These are phyloP conservation scores for Lithospermum erythrorhizon DNA, from an alignment of 257 asterid genomes.

Conservation along the genomic window DNA sequence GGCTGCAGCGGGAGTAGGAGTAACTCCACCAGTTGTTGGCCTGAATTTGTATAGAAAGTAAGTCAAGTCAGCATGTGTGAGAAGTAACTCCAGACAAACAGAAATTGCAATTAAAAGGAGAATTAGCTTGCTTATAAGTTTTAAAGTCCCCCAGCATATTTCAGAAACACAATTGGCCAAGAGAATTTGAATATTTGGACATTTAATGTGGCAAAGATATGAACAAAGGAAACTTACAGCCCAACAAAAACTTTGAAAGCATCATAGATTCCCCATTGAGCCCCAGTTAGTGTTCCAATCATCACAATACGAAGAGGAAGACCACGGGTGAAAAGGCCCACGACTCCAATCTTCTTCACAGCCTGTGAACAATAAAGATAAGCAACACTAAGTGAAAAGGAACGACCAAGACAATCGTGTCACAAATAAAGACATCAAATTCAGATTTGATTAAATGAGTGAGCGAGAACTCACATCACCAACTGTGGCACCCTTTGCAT, in stretches of 20 bases:
- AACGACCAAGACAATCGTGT: background rate
- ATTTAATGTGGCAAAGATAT: background rate
- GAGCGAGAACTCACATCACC: conserved; percentile 57
- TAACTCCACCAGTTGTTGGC: conserved; percentile 74
- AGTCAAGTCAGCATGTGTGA: conserved; percentile 9
- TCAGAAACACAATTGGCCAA: background rate
- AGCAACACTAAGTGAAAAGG: background rate
- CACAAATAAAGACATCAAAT: background rate
- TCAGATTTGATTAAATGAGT: background rate
- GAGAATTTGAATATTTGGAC: too few species aligned
- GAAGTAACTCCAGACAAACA: conserved; percentile 5
- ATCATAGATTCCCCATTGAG: conserved; percentile 97
- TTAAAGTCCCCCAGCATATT: too few species aligned
- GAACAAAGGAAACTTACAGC: conserved; percentile 42
- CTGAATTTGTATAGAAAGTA: conserved; percentile 24
- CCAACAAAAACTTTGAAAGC: conserved; percentile 91
- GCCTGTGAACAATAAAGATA: conserved; percentile 32
- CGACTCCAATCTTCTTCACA: conserved; percentile 61
- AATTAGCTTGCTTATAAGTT: too few species aligned
- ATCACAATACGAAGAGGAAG: conserved; percentile 92
- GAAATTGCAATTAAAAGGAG: too few species aligned
- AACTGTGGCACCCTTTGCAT: conserved; percentile 85
- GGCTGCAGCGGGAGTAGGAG: conserved; percentile 23
- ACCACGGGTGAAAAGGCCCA: conserved; percentile 79
- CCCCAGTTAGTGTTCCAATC: conserved; percentile 95